Base-by-base conservation (phyloP, 2,329 filamentous ascomycete genomes). In the Fonsecaea monophora region DNA sequence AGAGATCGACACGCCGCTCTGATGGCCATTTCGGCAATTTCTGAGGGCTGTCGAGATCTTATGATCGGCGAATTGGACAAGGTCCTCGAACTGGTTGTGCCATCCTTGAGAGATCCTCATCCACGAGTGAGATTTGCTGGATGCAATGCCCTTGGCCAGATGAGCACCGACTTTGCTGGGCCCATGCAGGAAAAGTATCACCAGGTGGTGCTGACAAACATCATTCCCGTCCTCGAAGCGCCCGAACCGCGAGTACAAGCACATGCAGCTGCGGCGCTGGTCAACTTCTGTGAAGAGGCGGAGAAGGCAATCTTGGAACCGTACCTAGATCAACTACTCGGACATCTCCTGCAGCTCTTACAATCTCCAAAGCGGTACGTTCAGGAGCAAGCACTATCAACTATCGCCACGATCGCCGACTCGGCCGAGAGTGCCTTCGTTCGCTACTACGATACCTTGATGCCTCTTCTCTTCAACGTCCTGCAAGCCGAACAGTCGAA, bases 1-100 rank as follows among this genome's bases (percentile, higher is more conserved):
- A 89, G 92, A 75, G 95, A 99, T 78, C 89, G 94, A 69, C 95
- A 99, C 78, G 95, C 95, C 37, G 95, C 95, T 55, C 86, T 99
- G 60, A 99, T 99, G 95, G 95, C 95, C 30, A 97, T 99, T 68
- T 98, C 94, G 2, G 95, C 95, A 71, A 99, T 99, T 70, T 98
- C 95, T 0, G 95, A 99, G 79, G 95, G 95, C 42, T 99, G 95
- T 77, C 90, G 93, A 66, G 94, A 98, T 32, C 84, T 97, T 69
- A 99, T 99, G 95, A 86, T 97, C 71, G 91, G 91, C 50, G 95
- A 99, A 78, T 85, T 99, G 3, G 92, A 93, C 78, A 94, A 97
- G 76, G 94, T 99, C 25, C 85, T 99, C 56, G 92, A 96, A 71
- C 85, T 99, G 64, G 94, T 99, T n/a, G 88, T 97, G 58, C 95